Conservation (phyloP, 2,329 filamentous ascomycete genomes). For the Penicillium decumbens region DNA sequence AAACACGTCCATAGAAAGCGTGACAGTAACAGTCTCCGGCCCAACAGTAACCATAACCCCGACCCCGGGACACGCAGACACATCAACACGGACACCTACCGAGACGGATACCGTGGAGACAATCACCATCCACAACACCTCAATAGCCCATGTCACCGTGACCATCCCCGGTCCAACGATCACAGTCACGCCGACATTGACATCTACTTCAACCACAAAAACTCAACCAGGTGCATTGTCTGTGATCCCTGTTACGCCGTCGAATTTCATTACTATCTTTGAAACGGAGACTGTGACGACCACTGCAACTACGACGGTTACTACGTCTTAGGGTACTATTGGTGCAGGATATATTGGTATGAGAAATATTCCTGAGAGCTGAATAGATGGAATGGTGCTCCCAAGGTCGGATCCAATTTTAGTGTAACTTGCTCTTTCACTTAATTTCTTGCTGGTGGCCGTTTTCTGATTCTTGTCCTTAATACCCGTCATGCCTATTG, state of each 20-base stretch:
- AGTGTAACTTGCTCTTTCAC: no score
- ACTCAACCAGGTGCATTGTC: not conserved
- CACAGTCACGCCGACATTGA: slow-evolving; percentile 2
- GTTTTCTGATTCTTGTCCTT: not conserved
- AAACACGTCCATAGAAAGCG: not conserved
- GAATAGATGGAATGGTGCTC: no score
- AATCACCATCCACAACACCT: slow-evolving; percentile 8
- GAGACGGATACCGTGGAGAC: not conserved
- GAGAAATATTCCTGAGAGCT: no score
- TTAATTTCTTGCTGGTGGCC: not conserved
- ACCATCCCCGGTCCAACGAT: slow-evolving; percentile 5
- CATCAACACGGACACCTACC: not conserved
- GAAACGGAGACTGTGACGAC: slow-evolving; percentile 15
- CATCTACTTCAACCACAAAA: not conserved
- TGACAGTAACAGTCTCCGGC: slow-evolving; percentile 1
- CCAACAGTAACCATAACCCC: slow-evolving; percentile 1
- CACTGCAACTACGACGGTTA: slow-evolving; percentile 2
- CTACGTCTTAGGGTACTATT: not conserved
- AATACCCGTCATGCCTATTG: not conserved
- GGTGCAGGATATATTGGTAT: no score
- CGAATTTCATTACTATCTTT: slow-evolving; percentile 8
- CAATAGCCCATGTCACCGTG: slow-evolving; percentile 1
- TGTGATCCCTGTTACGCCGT: slow-evolving; percentile 13
- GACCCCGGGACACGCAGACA: not conserved
- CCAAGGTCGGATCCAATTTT: no score